These are phyloP conservation scores for Aegilops longissima DNA, from an alignment of 176 grass and related monocot species.

Conservation along the genomic window DNA sequence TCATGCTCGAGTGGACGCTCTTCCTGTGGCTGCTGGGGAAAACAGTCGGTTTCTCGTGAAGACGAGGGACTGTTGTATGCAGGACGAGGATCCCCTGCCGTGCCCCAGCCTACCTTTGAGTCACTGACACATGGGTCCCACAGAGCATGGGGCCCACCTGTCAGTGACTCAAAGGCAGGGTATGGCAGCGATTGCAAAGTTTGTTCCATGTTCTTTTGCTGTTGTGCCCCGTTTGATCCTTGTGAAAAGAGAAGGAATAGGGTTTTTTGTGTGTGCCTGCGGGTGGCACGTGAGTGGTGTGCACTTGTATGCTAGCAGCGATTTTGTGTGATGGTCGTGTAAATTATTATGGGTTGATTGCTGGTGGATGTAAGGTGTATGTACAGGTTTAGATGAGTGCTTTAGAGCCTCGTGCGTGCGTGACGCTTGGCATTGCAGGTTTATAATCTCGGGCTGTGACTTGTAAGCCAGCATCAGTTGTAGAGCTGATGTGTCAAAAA, in stretches of 20 bases:
- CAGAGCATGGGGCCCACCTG: too few relatives aligned
- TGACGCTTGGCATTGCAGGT: not conserved
- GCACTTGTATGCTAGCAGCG: not conserved
- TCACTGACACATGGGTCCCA: too few relatives aligned
- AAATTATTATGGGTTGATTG: constrained; percentile 21
- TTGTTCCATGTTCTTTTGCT: too few relatives aligned
- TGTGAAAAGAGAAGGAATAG: not conserved
- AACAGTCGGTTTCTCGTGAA: too few relatives aligned
- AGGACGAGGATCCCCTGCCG: too few relatives aligned
- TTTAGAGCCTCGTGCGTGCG: not conserved
- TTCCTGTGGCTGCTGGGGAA: too few relatives aligned
- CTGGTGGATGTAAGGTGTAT: not conserved
- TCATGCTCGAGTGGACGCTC: constrained; percentile 86
- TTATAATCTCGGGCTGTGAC: constrained; percentile 16
- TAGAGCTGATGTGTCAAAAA: not conserved
- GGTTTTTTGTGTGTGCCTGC: not conserved
- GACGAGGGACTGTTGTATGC: too few relatives aligned
- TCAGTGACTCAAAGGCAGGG: too few relatives aligned
- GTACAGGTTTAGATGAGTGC: not conserved
- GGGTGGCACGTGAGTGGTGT: not conserved
- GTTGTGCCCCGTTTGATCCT: too few relatives aligned
- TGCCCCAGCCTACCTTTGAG: too few relatives aligned
- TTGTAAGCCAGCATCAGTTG: constrained; percentile 21
- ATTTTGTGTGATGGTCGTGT: not conserved
- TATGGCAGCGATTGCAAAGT: too few relatives aligned